Evolutionary conservation across 257 asterid genomes (phyloP).

Genomic region (Fraxinus quadrangulata): DNA sequence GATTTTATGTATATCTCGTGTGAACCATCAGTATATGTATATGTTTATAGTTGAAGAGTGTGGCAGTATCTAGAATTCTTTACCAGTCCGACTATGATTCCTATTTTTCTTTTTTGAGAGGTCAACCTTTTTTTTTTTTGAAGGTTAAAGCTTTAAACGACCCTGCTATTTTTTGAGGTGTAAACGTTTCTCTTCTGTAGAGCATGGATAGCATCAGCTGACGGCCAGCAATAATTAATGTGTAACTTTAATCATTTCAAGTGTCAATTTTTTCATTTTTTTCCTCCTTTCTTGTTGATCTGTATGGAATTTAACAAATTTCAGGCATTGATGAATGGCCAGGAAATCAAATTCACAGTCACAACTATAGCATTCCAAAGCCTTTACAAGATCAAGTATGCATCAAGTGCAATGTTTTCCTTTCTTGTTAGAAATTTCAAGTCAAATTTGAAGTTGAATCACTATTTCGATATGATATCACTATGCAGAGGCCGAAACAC

Average conservation of each 20-base stretch:
- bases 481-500: slow-evolving; percentile 39
- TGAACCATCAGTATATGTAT: no score
- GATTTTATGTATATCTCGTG: no score
- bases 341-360: slow-evolving; percentile 90
- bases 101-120: not conserved
- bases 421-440: slow-evolving; percentile 14
- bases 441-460: no score
- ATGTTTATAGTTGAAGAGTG: not conserved
- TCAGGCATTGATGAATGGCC: slow-evolving; percentile 90
- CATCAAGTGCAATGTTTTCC: slow-evolving; percentile 36
- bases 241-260: not conserved
- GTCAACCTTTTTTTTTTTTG: not conserved
- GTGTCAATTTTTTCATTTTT: not conserved
- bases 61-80: not conserved
- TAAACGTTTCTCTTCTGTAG: not conserved
- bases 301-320: slow-evolving; percentile 10
- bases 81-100: not conserved
- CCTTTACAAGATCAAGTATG: slow-evolving; percentile 81
- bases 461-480: not conserved
- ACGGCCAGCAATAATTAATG: not conserved
- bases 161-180: not conserved
- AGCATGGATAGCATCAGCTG: not conserved
- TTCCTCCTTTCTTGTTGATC: not conserved
- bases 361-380: slow-evolving; percentile 90
- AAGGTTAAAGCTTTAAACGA: not conserved